Evolutionary conservation across 2,329 filamentous ascomycete species (phyloP).

Genomic region (Pseudocercospora musae): DNA sequence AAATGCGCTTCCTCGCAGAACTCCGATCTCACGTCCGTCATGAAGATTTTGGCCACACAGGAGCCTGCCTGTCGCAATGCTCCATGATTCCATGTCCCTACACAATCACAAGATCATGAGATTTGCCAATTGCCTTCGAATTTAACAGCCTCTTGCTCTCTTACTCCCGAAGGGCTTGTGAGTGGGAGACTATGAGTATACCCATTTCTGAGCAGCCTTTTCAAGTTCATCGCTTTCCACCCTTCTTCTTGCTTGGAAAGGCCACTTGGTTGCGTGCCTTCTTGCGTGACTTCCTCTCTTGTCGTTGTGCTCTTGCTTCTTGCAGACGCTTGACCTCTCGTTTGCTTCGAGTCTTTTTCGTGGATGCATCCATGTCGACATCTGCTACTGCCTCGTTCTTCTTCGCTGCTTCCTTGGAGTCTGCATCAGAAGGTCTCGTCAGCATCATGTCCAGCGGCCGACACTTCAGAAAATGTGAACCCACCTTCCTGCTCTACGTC

Average conservation of each 20-base stretch:
- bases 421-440: neutral
- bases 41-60: too few species aligned
- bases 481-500: constrained; percentile 43
- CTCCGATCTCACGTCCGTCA: too few species aligned
- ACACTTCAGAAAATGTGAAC: neutral
- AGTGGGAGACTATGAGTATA: neutral
- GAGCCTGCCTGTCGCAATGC: too few species aligned
- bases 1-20: constrained; percentile 15
- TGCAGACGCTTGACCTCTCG: constrained; percentile 24
- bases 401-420: neutral
- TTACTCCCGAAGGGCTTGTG: neutral
- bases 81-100: too few species aligned
- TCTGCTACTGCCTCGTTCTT: constrained; percentile 8
- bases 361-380: constrained; percentile 38
- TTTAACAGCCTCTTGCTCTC: too few species aligned
- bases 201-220: constrained; percentile 15
- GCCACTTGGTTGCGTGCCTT: constrained; percentile 41
- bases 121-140: too few species aligned
- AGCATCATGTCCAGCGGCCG: neutral
- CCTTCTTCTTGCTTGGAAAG: constrained; percentile 33
- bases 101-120: too few species aligned
- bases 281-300: constrained; percentile 36
- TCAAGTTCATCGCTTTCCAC: constrained; percentile 24
- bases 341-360: constrained; percentile 20
- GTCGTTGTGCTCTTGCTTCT: constrained; percentile 34